These are phyloP conservation scores for Alternaria brassicae DNA, from an alignment of 2,329 filamentous ascomycete genomes.

Conservation along the genomic window DNA sequence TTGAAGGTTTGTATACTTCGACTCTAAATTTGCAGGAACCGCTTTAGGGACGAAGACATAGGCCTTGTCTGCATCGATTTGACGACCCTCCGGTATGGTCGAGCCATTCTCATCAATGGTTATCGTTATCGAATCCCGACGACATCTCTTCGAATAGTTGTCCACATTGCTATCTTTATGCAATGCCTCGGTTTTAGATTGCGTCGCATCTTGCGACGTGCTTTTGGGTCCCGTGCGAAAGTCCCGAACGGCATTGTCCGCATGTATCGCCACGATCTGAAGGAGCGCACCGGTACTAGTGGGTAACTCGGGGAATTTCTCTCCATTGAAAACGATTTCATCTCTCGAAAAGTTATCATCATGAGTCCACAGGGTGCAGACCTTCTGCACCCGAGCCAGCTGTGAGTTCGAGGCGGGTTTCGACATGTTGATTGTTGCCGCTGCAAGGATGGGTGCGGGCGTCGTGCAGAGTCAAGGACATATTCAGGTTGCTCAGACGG, in stretches of 20 bases:
- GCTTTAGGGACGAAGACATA: conserved; percentile 50
- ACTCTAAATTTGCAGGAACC: conserved; percentile 47
- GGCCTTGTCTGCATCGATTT: conserved; percentile 45
- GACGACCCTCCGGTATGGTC: conserved; percentile 39
- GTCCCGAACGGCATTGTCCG: conserved; percentile 57
- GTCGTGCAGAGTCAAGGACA: conserved; percentile 5
- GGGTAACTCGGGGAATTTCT: conserved; percentile 69
- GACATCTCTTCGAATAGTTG: conserved; percentile 29
- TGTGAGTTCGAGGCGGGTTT: conserved; percentile 36
- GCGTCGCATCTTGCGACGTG: conserved; percentile 33
- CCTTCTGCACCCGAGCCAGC: conserved; percentile 46
- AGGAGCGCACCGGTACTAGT: conserved; percentile 73
- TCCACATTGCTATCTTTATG: conserved; percentile 24
- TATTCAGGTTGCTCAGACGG: conserved; percentile 7
- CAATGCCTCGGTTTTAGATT: conserved; percentile 35
- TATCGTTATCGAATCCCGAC: conserved; percentile 39
- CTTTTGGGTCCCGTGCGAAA: conserved; percentile 51
- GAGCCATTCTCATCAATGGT: conserved; percentile 52
- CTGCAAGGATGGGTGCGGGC: conserved; percentile 5
- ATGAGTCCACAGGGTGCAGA: conserved; percentile 63
- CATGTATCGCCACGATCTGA: conserved; percentile 70
- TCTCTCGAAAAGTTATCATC: conserved; percentile 80
- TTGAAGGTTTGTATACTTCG: conserved; percentile 51
- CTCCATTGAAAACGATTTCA: conserved; percentile 79
- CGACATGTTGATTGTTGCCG: conserved; percentile 32